Evolutionary conservation across 176 grass and related monocot genomes (phyloP).

Genomic region (Musa schizocarpa): DNA sequence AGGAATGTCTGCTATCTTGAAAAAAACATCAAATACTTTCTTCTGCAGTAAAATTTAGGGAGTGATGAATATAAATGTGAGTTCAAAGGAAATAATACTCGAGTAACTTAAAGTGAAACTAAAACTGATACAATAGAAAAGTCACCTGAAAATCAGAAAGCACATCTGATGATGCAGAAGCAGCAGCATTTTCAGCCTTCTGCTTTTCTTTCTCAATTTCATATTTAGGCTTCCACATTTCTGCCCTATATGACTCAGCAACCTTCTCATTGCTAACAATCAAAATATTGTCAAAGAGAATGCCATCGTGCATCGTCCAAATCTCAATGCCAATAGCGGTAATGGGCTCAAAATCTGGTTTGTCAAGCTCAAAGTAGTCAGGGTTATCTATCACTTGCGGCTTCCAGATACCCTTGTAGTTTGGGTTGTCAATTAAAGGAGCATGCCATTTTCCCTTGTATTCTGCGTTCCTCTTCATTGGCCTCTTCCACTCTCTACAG

Average conservation of each 20-base stretch:
- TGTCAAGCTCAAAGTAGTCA: slow-evolving; percentile 84
- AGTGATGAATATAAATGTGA: not conserved
- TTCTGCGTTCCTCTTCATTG: slow-evolving; percentile 75
- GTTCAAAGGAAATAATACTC: not conserved
- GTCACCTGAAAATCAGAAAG: slow-evolving; percentile 80
- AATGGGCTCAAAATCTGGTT: slow-evolving; percentile 76
- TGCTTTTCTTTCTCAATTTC: slow-evolving; percentile 91
- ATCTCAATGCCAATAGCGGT: slow-evolving; percentile 91
- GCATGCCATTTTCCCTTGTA: slow-evolving; percentile 98
- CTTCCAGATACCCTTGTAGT: slow-evolving; percentile 98
- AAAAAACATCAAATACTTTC: slow-evolving; percentile 65
- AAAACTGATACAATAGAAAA: slow-evolving; percentile 5
- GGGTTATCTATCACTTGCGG: slow-evolving; percentile 87
- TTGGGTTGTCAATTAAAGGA: slow-evolving; percentile 80
- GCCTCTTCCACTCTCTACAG: slow-evolving; percentile 94
- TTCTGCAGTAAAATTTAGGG: slow-evolving; percentile 49
- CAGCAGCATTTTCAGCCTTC: slow-evolving; percentile 40
- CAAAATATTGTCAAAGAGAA: slow-evolving; percentile 88
- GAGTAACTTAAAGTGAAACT: too few relatives aligned
- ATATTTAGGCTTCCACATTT: slow-evolving; percentile 85
- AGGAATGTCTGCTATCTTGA: slow-evolving; percentile 61
- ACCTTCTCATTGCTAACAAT: slow-evolving; percentile 83
- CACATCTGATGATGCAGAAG: slow-evolving; percentile 25
- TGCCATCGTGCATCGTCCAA: slow-evolving; percentile 98
- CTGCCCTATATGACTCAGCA: slow-evolving; percentile 50